phyloP scores from a whole-genome alignment of 1,139 yeast species.

The Hemisphaericaspora subhashii region DNA sequence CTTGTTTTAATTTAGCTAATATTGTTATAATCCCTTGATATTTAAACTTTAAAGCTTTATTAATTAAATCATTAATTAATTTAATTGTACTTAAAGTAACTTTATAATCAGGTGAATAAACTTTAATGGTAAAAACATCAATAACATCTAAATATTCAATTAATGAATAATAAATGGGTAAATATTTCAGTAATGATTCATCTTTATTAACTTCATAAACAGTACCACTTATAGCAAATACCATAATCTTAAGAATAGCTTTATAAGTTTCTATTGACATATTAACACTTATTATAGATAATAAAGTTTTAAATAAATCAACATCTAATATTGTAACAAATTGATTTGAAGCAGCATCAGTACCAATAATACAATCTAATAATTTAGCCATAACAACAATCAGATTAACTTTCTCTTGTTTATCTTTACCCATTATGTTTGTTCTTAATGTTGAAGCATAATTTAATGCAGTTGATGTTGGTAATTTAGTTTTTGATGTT shows the following conservation, averaged over 20 bases:
- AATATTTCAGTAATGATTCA: slow-evolving; percentile 22
- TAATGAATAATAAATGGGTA: slow-evolving; percentile 43
- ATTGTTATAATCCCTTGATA: slow-evolving; percentile 43
- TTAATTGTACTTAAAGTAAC: slow-evolving; percentile 46
- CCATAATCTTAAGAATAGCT: slow-evolving; percentile 48
- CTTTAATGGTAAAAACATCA: slow-evolving; percentile 41
- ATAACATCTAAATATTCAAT: slow-evolving; percentile 44
- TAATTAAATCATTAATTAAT: slow-evolving; percentile 47
- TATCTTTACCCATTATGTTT: slow-evolving; percentile 47
- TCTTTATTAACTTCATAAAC: slow-evolving; percentile 40
- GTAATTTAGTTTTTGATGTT: slow-evolving; percentile 32
- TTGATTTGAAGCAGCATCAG: slow-evolving; percentile 42
- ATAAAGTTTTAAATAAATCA: slow-evolving; percentile 41
- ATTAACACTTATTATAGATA: slow-evolving; percentile 43
- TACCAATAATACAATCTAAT: slow-evolving; percentile 43
- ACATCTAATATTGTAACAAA: slow-evolving; percentile 42
- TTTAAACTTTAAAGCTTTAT: slow-evolving; percentile 40
- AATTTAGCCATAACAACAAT: slow-evolving; percentile 55
- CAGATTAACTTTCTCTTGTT: slow-evolving; percentile 53
- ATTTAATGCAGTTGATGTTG: slow-evolving; percentile 33
- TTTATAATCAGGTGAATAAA: slow-evolving; percentile 45
- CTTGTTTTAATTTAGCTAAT: slow-evolving; percentile 47
- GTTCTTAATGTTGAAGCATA: slow-evolving; percentile 38
- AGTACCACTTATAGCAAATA: slow-evolving; percentile 45
- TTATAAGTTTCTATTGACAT: slow-evolving; percentile 53